Evolutionary conservation across 805 yeast species (phyloP), one percentile per base, ranked within the genome.

Genomic region (Candida fluviatilis): DNA sequence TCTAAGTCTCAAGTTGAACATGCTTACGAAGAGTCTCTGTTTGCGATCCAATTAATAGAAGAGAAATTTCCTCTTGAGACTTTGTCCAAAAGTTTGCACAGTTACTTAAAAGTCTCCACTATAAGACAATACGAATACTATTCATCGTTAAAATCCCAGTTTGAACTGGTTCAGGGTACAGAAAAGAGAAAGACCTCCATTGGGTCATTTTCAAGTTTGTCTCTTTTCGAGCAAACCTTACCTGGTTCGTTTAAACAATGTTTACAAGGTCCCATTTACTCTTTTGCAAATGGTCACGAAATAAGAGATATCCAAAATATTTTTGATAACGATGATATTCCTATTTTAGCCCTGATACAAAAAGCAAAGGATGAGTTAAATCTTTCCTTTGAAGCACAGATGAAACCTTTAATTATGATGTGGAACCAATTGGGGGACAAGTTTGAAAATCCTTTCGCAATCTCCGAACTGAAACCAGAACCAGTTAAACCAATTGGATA

Each of bases 371-470:
- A 34, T 18, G 46, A 39, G 6, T 35, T 45, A 1, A 24, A 34
- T 4, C 11, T 52, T 6, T 35, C 40, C 1, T 58, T 52, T 34
- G 44, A 38, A 18, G 51, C 51, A n/a, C 69, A 63, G 40, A 40
- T 58, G 14, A 43, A 39, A 15, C 64, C 69, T 2, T 43, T 60
- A 19, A 31, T 58, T 2, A 61, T 60, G 65, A 41, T 38, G 19
- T 44, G 42, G 37, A 34, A 29, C 18, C 17, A 27, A 11, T 16
- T 18, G 4, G 39, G 35, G 4, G 28, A 27, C 13, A 32, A 25
- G 27, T 14, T 19, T 19, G 17, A 23, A 14, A 18, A 29, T 14
- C 32, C 28, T 15, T 30, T 14, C 31, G 5, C n/a, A 12, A 21
- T 31, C 4, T 4, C 14, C 2, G 24, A 31, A 6, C 17, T 4